Evolutionary conservation across 1,139 yeast genomes (phyloP), one percentile per base, ranked within the genome.

Genomic region (Candida dubliniensis): DNA sequence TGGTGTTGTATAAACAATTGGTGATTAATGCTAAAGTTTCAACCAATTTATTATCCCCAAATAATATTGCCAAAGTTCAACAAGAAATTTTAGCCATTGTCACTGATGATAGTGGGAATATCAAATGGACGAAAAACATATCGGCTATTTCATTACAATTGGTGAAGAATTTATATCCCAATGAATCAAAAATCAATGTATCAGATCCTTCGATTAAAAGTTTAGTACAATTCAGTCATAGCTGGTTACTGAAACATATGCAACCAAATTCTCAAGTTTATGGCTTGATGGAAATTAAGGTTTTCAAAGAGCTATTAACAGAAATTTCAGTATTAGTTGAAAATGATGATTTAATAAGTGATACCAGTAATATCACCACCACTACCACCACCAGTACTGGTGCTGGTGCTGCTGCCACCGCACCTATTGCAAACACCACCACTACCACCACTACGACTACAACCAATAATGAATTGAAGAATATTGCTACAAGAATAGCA

Each of bases 61-160:
- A 58, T 13, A 63, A 64, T 44, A 58, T 71, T 40, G 55, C 60
- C 41, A 64, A 65, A 43, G 66, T 74, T 29, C 76, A 73, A 52
- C 76, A 70, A 49, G 95, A 87, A 56, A 79, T 89, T 36, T 67
- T 87, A 49, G 87, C 93, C 26, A 87, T 89, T 44, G 89, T 88
- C 18, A 81, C 90, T 41, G 96, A 88, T 66, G 87, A 85, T 47
- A 85, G 83, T 58, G 96, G 96, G 2, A 87, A 86, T 60, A 81
- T 87, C 50, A 87, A 89, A 67, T 89, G 96, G 96, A 88, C 96
- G 1, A 81, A 88, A 58, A 88, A 89, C 61, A 80, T 88, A 31
- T 77, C 82, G 50, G 74, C 86, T 26, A 79, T 89, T 50, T 79
- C 93, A 6, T 74, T 89, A 47, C 95, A 88, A 59, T 65, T 87